A percentile compares a stretch with the other conserved stretches of the same genome.
phyloP scores from a whole-genome alignment of 805 yeast genomes.

The Ogataea trehalophila region DNA sequence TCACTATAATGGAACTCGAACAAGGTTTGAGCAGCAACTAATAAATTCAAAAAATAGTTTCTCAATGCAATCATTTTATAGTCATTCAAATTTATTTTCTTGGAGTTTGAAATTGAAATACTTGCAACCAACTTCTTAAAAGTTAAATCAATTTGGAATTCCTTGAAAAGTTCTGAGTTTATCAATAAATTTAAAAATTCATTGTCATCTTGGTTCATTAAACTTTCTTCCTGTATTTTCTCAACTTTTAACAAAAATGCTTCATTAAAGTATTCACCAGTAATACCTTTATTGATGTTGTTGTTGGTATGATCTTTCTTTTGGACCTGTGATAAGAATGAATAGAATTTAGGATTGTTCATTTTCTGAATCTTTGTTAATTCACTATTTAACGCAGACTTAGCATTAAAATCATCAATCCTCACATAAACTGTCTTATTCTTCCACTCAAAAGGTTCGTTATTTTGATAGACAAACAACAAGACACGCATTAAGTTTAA shows the following conservation, averaged over 20 bases:
- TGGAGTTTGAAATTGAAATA: constrained; percentile 43
- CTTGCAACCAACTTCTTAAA: constrained; percentile 46
- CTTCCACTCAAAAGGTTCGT: constrained; percentile 9
- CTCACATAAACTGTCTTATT: constrained; percentile 11
- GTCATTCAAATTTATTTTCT: constrained; percentile 31
- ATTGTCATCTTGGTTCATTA: constrained; percentile 7
- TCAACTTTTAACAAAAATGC: constrained; percentile 11
- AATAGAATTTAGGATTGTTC: constrained; percentile 8
- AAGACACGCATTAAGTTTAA: constrained; percentile 46
- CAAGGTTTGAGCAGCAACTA: constrained; percentile 52
- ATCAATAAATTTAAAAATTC: constrained; percentile 34
- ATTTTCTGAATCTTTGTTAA: constrained; percentile 15
- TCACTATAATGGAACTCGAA: constrained; percentile 40
- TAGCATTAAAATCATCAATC: constrained; percentile 12
- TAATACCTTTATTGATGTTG: neutral
- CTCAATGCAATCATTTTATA: constrained; percentile 43
- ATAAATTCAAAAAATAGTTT: constrained; percentile 46
- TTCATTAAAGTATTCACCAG: neutral
- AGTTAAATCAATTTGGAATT: constrained; percentile 33
- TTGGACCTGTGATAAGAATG: constrained; percentile 13
- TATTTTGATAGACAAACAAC: constrained; percentile 31
- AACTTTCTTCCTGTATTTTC: constrained; percentile 2
- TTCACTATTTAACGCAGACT: constrained; percentile 18
- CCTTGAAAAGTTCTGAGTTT: constrained; percentile 41
- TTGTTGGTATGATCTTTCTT: neutral